Evolutionary conservation across 345 rosid genomes (phyloP), one percentile per base, ranked within the genome.

Genomic region (Citrus glauca): DNA sequence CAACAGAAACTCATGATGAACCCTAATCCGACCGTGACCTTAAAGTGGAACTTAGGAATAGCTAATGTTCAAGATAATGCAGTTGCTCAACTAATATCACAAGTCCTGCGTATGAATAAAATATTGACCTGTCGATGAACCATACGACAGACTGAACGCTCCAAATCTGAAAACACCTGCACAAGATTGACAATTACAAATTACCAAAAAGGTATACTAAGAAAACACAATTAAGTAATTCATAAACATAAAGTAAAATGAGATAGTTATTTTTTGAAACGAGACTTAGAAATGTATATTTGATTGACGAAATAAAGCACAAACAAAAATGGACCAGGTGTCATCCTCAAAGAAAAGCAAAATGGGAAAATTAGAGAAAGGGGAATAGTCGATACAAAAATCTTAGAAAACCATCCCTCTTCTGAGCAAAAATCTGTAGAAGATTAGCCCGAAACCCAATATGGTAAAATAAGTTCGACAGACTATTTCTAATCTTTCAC

Each of bases 111-210:
- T 40, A 53, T 64, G 35, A 74, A 28, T 22, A 68, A 57, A 73
- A 76, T 27, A 84, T 92, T 68, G 72, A 97, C 98, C 97, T 94
- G 98, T 65, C 87, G 85, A 83, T 97, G 97, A 74, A 93, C 90
- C 98, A 97, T 97, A 68, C 99, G 94, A 85, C 98, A 97, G 16
- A 87, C 90, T 38, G 98, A 97, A 53, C 97, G 98, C 79, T 97
- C 98, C 84, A 97, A 77, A 88, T 97, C 98, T 22, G 98, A 97
- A 67, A 97, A 84, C 60, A 94, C 98, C 99, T 96, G 90, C 81
- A 88, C 59, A 78, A 64, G 27, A 76, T 38, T 30, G 64, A 72
- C 66, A 77, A 32, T 19, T 56, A 69, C 33, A 78, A 80, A 60
- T 40, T 55, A 56, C 22, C 72, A 37, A 56, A 9, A 20, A 24